Evolutionary conservation across 495 filamentous ascomycete species (phyloP), one percentile per base, ranked within the genome.

Genomic region (Alectoria sarmentosa): DNA sequence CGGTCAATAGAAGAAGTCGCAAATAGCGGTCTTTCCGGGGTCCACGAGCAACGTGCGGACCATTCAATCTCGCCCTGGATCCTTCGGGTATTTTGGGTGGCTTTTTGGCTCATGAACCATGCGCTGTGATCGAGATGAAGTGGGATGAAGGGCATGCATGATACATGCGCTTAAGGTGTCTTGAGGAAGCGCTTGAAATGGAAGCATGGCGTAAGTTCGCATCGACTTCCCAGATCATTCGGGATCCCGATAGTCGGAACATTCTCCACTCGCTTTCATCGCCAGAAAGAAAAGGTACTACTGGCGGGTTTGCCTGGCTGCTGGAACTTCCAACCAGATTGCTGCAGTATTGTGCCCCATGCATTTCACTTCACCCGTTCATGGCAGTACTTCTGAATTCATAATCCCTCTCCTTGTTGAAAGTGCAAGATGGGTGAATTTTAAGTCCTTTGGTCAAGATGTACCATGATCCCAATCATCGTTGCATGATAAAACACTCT

Each of bases 131-230:
- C 52, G 52, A 55, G 30, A 55, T 55, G 0, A 34, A 6, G 30
- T 21, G 52, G 52, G 52, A 55, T n/a, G 28, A 34, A 21, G 28
- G 52, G 28, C 52, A 55, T 55, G 28, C 52, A 55, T 55, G 30
- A 55, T 9, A 55, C 52, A 55, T 21, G 30, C 52, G 52, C 52
- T n/a, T 19, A 11, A 34, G 28, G 15, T 34, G 1, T 21, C 7
- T 34, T 19, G 17, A 55, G 13, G 30, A 55, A 55, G 28, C 52
- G 28, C 15, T 34, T 34, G 17, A 7, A 17, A 11, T 34, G 13
- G 9, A 17, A 55, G 15, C 26, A 30, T 21, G 30, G 28, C 28
- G 15, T 1, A 4, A 19, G 23, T 30, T 54, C 15, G 46, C 3
- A 32, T 17, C 19, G 28, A 54, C 49, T 17, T 19, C 17, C 49